These are phyloP conservation scores for Heimioporus sp. DNA, from an alignment of 768 basidiomycete species.

Conservation along the genomic window DNA sequence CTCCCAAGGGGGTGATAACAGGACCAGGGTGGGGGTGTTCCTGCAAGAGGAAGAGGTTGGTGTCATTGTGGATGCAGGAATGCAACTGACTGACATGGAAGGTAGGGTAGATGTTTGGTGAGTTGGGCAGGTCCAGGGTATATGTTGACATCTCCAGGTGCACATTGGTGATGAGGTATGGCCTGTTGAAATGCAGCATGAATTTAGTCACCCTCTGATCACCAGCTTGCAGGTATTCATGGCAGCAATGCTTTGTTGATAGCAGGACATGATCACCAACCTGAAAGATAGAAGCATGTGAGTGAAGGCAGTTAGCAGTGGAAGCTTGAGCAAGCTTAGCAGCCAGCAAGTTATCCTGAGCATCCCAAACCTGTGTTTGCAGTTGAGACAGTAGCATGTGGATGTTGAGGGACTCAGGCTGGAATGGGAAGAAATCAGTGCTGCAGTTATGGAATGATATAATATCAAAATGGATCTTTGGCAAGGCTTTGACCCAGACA, in stretches of 20 bases:
- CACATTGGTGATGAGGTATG: slow-evolving; percentile 19
- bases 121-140: slow-evolving; percentile 15
- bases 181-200: slow-evolving; percentile 17
- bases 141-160: neutral
- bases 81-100: slow-evolving; percentile 12
- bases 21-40: neutral
- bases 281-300: slow-evolving; percentile 20
- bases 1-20: too few relatives aligned
- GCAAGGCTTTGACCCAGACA: neutral
- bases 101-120: neutral
- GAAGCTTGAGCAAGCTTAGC: slow-evolving; percentile 23
- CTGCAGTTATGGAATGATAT: slow-evolving; percentile 12
- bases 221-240: slow-evolving; percentile 25
- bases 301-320: slow-evolving; percentile 16
- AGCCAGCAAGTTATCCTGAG: slow-evolving; percentile 19
- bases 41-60: slow-evolving; percentile 16
- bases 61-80: slow-evolving; percentile 19
- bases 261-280: slow-evolving; percentile 37
- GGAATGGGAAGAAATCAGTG: slow-evolving; percentile 11
- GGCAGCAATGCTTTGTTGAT: slow-evolving; percentile 28
- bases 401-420: neutral
- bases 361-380: slow-evolving; percentile 15
- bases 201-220: slow-evolving; percentile 36
- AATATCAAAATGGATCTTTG: slow-evolving; percentile 10
- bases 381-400: neutral